Conservation (phyloP, 2,329 filamentous ascomycete genomes). For the Ceratocystis eucalypticola region DNA sequence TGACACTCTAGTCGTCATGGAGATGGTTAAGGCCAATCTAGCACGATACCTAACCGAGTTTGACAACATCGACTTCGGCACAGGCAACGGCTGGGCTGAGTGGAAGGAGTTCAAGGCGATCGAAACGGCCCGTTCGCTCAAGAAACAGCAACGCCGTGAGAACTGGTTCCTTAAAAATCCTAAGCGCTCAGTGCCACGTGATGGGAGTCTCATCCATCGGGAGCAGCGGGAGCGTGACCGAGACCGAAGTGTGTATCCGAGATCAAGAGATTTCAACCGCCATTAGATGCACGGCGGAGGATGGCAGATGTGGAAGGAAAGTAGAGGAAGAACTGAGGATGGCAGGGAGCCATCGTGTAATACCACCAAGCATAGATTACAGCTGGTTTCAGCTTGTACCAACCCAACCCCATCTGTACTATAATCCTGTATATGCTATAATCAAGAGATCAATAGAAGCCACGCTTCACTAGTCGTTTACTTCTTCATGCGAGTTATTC, state of each 20-base stretch:
- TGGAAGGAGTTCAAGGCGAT: conserved; percentile 13
- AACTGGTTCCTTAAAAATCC: conserved; percentile 6
- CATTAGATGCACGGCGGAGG: not conserved
- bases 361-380: not conserved
- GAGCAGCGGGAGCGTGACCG: not conserved
- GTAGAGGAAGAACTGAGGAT: not conserved
- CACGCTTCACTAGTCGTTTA: not conserved
- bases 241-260: not conserved
- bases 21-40: conserved; percentile 7
- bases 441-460: not conserved
- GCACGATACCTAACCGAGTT: conserved; percentile 10
- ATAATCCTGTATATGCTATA: not conserved
- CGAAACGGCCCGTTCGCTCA: not conserved
- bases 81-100: conserved; percentile 15
- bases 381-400: not conserved
- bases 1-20: conserved; percentile 5
- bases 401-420: not conserved
- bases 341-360: not conserved
- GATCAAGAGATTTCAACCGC: not conserved
- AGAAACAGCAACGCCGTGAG: conserved; percentile 3
- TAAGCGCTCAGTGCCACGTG: not conserved
- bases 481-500: too few species aligned
- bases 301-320: not conserved
- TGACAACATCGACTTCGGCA: conserved; percentile 3
- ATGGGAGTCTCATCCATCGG: not conserved